Percentiles rank a stretch among this genome's conserved stretches.
phyloP scores from a whole-genome alignment of 73 alveolate species.

The Paramecium tetraurelia region DNA sequence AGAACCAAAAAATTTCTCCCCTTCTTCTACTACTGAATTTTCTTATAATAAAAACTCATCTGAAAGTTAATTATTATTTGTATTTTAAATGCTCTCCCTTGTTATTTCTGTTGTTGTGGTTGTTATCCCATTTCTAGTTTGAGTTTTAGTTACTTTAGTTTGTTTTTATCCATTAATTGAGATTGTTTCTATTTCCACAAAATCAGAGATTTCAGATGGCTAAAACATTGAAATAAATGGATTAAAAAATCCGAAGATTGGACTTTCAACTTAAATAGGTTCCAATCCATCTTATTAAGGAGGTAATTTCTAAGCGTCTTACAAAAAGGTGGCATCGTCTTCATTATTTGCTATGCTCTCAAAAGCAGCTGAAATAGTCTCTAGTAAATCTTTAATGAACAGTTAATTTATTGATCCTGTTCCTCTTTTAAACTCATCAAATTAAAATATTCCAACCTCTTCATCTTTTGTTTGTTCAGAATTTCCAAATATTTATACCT shows the following conservation, averaged over 20 bases:
- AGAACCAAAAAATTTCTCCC: background rate
- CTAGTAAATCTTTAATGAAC: background rate
- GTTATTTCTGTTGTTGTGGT: background rate
- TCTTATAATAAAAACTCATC: background rate
- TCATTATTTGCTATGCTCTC: background rate
- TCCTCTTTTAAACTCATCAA: background rate
- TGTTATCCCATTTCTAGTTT: background rate
- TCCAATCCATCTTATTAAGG: background rate
- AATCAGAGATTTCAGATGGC: background rate
- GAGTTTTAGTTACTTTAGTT: background rate
- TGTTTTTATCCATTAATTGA: background rate
- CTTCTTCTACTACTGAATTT: background rate
- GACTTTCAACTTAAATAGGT: background rate
- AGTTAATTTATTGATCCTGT: background rate
- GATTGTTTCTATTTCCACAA: background rate
- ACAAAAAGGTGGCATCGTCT: background rate
- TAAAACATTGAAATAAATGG: background rate
- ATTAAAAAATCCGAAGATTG: background rate
- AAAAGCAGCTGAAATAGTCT: background rate
- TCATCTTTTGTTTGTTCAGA: background rate
- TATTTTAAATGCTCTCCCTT: background rate
- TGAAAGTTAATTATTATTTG: background rate
- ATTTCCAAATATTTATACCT: background rate
- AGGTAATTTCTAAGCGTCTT: background rate
- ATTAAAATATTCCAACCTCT: background rate